Evolutionary conservation across 441 rosid genomes (phyloP).

Genomic region (Mallotus repandus): DNA sequence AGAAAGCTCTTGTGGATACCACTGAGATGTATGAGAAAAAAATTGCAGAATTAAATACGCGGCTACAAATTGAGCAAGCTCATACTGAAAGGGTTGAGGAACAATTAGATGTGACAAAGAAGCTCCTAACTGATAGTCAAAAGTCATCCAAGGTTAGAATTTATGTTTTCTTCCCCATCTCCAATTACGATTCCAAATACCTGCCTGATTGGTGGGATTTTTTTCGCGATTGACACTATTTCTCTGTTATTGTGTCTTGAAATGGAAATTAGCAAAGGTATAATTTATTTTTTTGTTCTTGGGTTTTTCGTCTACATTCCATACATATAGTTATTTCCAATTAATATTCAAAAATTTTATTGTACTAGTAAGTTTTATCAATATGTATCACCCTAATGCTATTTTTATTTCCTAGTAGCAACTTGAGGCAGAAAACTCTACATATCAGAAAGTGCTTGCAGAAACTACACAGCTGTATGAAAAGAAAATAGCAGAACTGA

Average conservation of each 20-base stretch:
- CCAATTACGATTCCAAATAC: not conserved
- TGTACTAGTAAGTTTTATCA: too few relatives aligned
- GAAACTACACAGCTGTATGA: conserved; percentile 70
- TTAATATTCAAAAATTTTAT: not conserved
- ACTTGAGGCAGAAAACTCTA: conserved; percentile 53
- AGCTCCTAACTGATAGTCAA: conserved; percentile 51
- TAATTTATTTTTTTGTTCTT: not conserved
- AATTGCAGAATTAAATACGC: conserved; percentile 58
- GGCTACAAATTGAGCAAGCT: conserved; percentile 52
- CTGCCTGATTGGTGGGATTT: not conserved
- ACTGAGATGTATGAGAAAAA: conserved; percentile 80
- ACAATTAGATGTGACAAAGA: conserved; percentile 48
- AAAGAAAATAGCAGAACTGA: conserved; percentile 60
- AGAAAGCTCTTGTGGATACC: conserved; percentile 68
- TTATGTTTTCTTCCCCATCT: conserved; percentile 1
- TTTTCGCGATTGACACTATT: too few relatives aligned
- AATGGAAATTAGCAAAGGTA: not conserved
- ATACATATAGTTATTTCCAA: not conserved
- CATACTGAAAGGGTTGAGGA: conserved; percentile 43
- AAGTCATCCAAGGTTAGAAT: conserved; percentile 60
- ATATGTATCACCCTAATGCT: not conserved
- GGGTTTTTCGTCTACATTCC: not conserved
- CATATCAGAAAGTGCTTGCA: conserved; percentile 66
- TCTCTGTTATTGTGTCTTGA: too few relatives aligned
- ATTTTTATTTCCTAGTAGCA: conserved; percentile 44